Percentiles rank a stretch among this genome's conserved stretches.
phyloP scores from a whole-genome alignment of 441 rosid species.

The Rhodomyrtus psidioides region DNA sequence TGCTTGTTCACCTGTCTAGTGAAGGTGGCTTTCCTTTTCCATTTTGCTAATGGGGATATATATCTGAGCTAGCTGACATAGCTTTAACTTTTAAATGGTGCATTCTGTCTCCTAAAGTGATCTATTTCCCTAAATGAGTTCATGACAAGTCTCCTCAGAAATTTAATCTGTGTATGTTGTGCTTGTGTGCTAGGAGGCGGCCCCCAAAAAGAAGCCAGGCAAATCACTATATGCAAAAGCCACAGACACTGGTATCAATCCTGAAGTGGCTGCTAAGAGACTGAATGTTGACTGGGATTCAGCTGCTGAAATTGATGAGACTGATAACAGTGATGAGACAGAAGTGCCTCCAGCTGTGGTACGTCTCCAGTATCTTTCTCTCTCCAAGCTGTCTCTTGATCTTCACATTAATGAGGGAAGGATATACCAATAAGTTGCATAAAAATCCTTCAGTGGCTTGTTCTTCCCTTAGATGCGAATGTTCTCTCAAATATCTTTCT shows the following conservation, averaged over 20 bases:
- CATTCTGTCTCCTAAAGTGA: background rate
- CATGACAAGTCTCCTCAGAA: background rate
- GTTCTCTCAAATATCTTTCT: background rate
- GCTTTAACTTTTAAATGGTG: background rate
- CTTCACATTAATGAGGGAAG: background rate
- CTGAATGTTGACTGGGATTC: constrained; percentile 88
- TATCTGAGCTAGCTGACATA: background rate
- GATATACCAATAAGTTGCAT: background rate
- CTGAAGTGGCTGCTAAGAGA: constrained; percentile 75
- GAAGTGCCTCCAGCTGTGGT: constrained; percentile 78
- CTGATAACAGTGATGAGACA: constrained; percentile 36
- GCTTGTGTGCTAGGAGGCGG: constrained; percentile 42
- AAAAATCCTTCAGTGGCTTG: background rate
- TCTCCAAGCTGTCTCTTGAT: background rate
- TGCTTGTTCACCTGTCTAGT: background rate
- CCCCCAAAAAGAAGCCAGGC: constrained; percentile 42
- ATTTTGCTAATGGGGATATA: background rate
- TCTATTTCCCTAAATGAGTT: background rate
- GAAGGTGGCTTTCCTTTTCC: background rate
- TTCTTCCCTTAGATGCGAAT: background rate
- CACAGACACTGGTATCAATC: constrained; percentile 82
- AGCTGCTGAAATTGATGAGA: constrained; percentile 80
- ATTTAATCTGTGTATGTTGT: background rate
- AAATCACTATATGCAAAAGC: constrained; percentile 78
- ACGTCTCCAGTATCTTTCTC: constrained; percentile 23